Base-by-base conservation (phyloP, 345 rosid genomes). In the Lepidium didymum region DNA sequence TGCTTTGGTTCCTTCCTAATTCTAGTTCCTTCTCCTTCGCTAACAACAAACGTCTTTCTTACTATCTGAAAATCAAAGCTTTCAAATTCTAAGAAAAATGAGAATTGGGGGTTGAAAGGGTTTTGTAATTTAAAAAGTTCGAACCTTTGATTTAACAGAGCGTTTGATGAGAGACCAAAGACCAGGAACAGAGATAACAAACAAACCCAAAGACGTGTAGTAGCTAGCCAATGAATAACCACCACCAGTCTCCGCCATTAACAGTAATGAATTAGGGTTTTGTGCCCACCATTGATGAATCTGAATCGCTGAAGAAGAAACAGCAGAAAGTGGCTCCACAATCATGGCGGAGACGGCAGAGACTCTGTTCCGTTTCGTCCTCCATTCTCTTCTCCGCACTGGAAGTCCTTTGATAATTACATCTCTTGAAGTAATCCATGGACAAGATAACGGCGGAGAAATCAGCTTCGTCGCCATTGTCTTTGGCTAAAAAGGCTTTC, bases 161-260 rank as follows among this genome's bases (percentile, higher is more conserved):
- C 97, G 98, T 76, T 93, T 93, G 72, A 93, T 93, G 45, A 90
- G 97, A 12, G 98, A 93, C 98, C 98, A 93, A 57, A 93, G 93
- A 29, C 98, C 97, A 4, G 97, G 98, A 66, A 93, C 96, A 43
- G 94, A 93, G 44, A 93, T 82, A 56, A 93, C 92, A 69, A 93
- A 93, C 38, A 88, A 87, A 56, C 97, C 98, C 67, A 88, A 71
- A 29, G 98, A 90, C 59, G 98, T 90, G 78, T 90, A 90, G 62
- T 93, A 93, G 86, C 98, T 90, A 62, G 98, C 97, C 60, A 75
- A 34, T 3, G 98, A 93, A 73, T 93, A 93, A 23, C 94, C 90
- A 18, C 92, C 92, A 33, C 86, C 62, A 23, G 80, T 79, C 29
- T 87, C 91, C 5, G 87, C 82, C 59, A 86, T 29, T 14, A 84